Percentiles rank a stretch among this genome's conserved stretches.
Conservation (phyloP, 768 basidiomycete genomes). For the Ramaria rubella region DNA sequence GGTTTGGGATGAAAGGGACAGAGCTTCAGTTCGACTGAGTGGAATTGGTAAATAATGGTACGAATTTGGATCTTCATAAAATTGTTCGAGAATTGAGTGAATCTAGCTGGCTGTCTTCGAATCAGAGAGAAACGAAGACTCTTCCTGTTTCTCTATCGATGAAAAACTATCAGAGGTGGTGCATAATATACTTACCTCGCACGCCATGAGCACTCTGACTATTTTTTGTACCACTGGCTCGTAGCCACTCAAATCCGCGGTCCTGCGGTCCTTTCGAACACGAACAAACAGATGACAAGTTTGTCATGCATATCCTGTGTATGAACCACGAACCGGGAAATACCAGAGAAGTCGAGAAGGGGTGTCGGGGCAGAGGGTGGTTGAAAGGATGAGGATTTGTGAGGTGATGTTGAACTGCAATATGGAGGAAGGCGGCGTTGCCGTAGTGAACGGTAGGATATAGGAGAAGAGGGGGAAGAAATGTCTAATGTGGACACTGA, state of each 20-base stretch:
- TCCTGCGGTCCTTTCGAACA: slow-evolving; percentile 87
- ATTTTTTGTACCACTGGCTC: slow-evolving; percentile 95
- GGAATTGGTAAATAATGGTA: slow-evolving; percentile 87
- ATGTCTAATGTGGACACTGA: slow-evolving; percentile 6
- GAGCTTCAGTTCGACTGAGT: slow-evolving; percentile 91
- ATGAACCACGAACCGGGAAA: slow-evolving; percentile 93
- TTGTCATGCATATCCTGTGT: slow-evolving; percentile 78
- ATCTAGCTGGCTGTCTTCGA: slow-evolving; percentile 54
- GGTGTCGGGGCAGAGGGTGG: slow-evolving; percentile 20
- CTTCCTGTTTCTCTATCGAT: slow-evolving; percentile 50
- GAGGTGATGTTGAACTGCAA: slow-evolving; percentile 4
- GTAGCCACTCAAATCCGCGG: slow-evolving; percentile 90
- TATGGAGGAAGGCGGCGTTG: background rate
- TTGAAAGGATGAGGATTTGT: background rate
- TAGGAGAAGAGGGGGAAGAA: slow-evolving; percentile 6
- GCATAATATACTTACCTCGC: slow-evolving; percentile 60
- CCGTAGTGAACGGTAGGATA: background rate
- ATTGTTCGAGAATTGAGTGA: slow-evolving; percentile 84
- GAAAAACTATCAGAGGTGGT: background rate
- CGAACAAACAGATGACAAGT: slow-evolving; percentile 87
- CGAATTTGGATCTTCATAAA: slow-evolving; percentile 95
- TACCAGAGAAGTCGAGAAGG: slow-evolving; percentile 85
- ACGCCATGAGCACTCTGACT: slow-evolving; percentile 77
- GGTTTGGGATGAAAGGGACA: slow-evolving; percentile 98
- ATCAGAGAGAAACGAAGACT: slow-evolving; percentile 81